These are phyloP conservation scores for Zizania palustris DNA, from an alignment of 202 grass and related monocot genomes.

Conservation along the genomic window DNA sequence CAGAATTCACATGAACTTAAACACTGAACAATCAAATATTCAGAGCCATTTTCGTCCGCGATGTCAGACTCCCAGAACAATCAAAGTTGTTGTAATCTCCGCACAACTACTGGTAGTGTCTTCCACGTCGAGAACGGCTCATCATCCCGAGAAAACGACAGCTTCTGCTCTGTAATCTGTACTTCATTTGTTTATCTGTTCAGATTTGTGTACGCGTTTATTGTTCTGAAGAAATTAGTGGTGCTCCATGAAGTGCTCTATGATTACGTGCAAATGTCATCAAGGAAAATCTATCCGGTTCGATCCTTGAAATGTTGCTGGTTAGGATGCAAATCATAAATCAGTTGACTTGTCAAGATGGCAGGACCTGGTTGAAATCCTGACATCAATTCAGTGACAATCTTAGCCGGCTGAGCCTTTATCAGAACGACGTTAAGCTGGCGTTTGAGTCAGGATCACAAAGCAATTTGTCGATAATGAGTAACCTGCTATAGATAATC, in stretches of 20 bases:
- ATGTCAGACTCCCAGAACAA: background rate
- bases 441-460: no score
- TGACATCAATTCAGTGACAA: no score
- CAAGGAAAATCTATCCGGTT: background rate
- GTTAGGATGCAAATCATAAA: background rate
- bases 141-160: background rate
- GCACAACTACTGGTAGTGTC: background rate
- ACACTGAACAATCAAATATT: background rate
- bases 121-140: conserved; percentile 7
- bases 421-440: no score
- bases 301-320: no score
- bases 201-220: background rate
- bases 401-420: no score
- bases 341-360: background rate
- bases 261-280: background rate
- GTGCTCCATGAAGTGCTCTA: conserved; percentile 17
- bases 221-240: no score
- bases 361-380: no score
- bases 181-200: background rate
- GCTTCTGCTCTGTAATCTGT: background rate
- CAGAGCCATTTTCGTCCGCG: background rate
- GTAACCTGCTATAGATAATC: no score
- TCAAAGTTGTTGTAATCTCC: background rate
- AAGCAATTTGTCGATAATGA: no score
- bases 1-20: background rate